Evolutionary conservation across 768 basidiomycete species (phyloP), one percentile per base, ranked within the genome.

Genomic region (Collybia mongolica): DNA sequence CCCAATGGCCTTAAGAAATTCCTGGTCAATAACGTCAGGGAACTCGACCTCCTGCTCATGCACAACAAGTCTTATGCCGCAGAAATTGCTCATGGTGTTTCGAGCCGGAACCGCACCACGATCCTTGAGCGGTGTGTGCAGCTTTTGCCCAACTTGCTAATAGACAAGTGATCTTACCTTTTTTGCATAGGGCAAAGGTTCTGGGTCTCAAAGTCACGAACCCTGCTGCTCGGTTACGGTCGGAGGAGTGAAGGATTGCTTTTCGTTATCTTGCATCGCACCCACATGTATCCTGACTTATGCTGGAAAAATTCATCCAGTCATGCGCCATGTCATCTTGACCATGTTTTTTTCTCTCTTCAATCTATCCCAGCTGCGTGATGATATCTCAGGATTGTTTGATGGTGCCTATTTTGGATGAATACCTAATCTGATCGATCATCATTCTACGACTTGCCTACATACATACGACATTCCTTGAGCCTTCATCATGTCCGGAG

Each of bases 1-100:
- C 97, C 97, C 54, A 94, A 86, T 66, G 97, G 97, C 55, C 82
- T 90, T 69, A 96, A 97, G 79, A 93, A 95, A 72, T 88, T 98
- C 77, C 75, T 96, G 55, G 91, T 99, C 63, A 88, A 81, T 81
- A 98, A 98, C 73, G 81, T 89, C 47, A 83, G 88, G 69, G 95
- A 98, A 69, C 73, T 99, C 54, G 94, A 98, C 62, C 83, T 98
- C 61, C 86, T 98, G 55, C 80, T 98, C 46, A 95, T 98, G 93
- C 95, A 98, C 83, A 95, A 93, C 84, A 92, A 92, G 79, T 87
- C 76, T 63, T 98, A 88, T 67, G 87, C 94, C 43, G 97, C 94
- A 47, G 93, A 96, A 70, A 93, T 99, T 61, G 97, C 97, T 46
- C 95, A 97, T 81, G 86, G 84, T 60, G 94, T 99, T 57, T 91